phyloP scores from a whole-genome alignment of 1,284 basidiomycete genomes.

The Ceratobasidium sp. region DNA sequence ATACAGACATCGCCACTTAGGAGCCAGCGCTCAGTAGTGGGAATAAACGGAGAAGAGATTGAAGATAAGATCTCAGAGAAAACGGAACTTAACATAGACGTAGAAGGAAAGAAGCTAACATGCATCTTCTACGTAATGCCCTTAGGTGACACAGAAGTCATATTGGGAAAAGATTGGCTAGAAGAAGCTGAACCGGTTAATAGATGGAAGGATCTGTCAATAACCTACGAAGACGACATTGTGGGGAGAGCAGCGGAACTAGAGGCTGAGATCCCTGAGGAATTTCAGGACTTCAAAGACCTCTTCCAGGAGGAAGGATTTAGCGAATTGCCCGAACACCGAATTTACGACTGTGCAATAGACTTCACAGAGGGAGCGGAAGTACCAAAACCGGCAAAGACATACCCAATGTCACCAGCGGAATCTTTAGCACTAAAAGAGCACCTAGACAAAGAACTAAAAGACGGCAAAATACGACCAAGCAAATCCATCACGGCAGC shows the following conservation, averaged over 20 bases:
- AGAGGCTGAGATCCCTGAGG: no score
- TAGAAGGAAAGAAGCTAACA: neutral
- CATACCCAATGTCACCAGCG: neutral
- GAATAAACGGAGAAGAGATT: neutral
- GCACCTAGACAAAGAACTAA: conserved; percentile 9
- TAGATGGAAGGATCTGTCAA: neutral
- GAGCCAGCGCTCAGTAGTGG: neutral
- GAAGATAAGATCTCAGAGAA: neutral
- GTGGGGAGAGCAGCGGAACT: no score
- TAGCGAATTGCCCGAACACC: conserved; percentile 14
- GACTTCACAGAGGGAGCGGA: neutral
- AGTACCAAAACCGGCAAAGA: conserved; percentile 8
- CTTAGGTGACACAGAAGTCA: neutral
- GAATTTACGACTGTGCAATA: conserved; percentile 12
- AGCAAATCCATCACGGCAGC: neutral
- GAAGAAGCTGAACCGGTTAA: conserved; percentile 14
- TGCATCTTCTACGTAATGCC: conserved; percentile 5
- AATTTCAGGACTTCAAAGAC: neutral
- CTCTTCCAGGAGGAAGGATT: conserved; percentile 29
- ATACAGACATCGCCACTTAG: neutral
- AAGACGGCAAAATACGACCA: neutral
- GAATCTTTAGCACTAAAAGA: neutral
- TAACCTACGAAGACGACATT: neutral
- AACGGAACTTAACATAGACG: neutral
- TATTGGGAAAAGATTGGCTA: conserved; percentile 14